Evolutionary conservation across 768 basidiomycete genomes (phyloP).

Genomic region (Trametes cingulata): DNA sequence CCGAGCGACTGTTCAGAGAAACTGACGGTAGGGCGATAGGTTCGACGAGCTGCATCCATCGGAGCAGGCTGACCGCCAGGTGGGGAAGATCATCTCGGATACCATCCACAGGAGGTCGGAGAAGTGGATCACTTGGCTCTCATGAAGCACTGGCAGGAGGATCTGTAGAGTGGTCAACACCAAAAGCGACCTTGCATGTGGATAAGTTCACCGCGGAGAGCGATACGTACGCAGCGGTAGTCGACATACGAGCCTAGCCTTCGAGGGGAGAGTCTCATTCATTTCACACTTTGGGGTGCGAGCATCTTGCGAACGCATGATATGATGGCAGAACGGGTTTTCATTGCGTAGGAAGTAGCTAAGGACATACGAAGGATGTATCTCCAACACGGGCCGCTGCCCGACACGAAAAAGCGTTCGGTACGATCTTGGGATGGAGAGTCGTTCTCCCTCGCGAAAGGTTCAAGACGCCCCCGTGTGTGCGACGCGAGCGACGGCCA

Average conservation of each 20-base stretch:
- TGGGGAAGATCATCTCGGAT: conserved; percentile 52
- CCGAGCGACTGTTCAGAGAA: background rate
- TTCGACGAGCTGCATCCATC: conserved; percentile 63
- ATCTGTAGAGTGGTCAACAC: background rate
- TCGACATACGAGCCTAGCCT: no score
- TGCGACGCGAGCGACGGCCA: conserved; percentile 22
- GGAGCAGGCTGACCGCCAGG: conserved; percentile 55
- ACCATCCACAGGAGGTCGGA: conserved; percentile 46
- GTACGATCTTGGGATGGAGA: conserved; percentile 72
- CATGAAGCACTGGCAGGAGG: background rate
- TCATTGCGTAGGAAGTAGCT: background rate
- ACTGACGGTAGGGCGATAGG: conserved; percentile 24
- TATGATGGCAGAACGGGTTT: background rate
- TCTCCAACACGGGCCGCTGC: conserved; percentile 61
- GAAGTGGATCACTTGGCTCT: conserved; percentile 52
- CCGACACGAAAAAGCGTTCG: conserved; percentile 44
- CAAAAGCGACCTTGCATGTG: background rate
- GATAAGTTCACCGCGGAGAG: background rate
- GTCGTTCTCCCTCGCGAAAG: conserved; percentile 56
- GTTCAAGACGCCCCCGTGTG: conserved; percentile 56
- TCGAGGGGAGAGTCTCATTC: no score
- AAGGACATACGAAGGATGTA: conserved; percentile 24
- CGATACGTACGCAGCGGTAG: no score
- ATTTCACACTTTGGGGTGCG: no score
- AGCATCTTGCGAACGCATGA: no score